phyloP scores from a whole-genome alignment of 1,284 basidiomycete genomes.

The Sporisorium iseilematis-ciliati region DNA sequence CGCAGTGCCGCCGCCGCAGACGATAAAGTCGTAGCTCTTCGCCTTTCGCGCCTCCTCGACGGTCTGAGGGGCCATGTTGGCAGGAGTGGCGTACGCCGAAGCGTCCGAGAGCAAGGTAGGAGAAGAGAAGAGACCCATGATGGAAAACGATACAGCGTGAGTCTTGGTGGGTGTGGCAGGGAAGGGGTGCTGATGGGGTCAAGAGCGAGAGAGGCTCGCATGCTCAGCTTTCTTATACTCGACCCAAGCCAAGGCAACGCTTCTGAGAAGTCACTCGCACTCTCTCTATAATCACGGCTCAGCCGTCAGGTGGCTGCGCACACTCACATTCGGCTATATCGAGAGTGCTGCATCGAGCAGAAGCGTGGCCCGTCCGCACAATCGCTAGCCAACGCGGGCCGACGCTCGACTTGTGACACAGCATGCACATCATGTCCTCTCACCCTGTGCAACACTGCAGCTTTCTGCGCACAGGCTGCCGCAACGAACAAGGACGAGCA shows the following conservation, averaged over 20 bases:
- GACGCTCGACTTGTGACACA: neutral
- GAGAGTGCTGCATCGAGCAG: neutral
- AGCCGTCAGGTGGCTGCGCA: too few relatives aligned
- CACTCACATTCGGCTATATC: too few relatives aligned
- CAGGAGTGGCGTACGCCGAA: slow-evolving; percentile 39
- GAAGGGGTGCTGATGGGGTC: neutral
- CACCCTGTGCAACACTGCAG: neutral
- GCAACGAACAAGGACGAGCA: too few relatives aligned
- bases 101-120: slow-evolving; percentile 34
- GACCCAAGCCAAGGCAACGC: too few relatives aligned
- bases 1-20: slow-evolving; percentile 60
- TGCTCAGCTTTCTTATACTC: neutral
- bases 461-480: neutral
- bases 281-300: too few relatives aligned
- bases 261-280: too few relatives aligned
- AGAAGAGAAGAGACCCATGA: slow-evolving; percentile 49
- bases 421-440: neutral
- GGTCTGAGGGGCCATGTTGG: slow-evolving; percentile 37
- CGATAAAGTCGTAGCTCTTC: slow-evolving; percentile 53
- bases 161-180: neutral
- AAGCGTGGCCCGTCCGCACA: slow-evolving; percentile 10
- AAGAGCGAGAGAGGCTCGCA: neutral
- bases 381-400: neutral
- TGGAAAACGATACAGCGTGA: neutral
- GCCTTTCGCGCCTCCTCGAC: slow-evolving; percentile 43